phyloP scores from a whole-genome alignment of 169 alveolate species.

The Plasmodium falciparum region DNA sequence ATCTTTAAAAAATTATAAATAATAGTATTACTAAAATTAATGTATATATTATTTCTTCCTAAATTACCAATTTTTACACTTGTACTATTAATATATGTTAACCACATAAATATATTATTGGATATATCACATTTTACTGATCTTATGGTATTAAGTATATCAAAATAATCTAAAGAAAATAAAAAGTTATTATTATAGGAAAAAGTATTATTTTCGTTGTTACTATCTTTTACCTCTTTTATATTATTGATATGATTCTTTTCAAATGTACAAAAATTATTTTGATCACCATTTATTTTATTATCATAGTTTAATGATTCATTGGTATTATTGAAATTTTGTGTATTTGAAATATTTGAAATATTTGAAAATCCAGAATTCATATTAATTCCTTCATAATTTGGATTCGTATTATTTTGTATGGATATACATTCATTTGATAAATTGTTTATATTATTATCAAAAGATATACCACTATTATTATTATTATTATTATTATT shows the following conservation, averaged over 20 bases:
- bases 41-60: constrained; percentile 71
- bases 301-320: neutral
- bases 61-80: constrained; percentile 65
- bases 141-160: constrained; percentile 51
- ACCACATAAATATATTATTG: constrained; percentile 63
- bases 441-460: neutral
- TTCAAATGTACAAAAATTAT: neutral
- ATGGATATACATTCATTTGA: no score
- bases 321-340: neutral
- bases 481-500: neutral
- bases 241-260: constrained; percentile 8
- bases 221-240: constrained; percentile 5
- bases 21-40: constrained; percentile 65
- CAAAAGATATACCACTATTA: neutral
- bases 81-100: constrained; percentile 69
- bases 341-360: neutral
- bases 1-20: constrained; percentile 52
- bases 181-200: constrained; percentile 39
- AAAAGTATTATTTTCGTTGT: constrained; percentile 11
- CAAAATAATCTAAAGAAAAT: constrained; percentile 57
- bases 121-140: constrained; percentile 75
- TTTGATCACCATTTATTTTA: neutral
- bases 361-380: neutral
- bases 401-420: neutral
- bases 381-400: neutral